Evolutionary conservation across 129 eudicot species (phyloP), one percentile per base, ranked within the genome.

Genomic region (Helianthus annuus): DNA sequence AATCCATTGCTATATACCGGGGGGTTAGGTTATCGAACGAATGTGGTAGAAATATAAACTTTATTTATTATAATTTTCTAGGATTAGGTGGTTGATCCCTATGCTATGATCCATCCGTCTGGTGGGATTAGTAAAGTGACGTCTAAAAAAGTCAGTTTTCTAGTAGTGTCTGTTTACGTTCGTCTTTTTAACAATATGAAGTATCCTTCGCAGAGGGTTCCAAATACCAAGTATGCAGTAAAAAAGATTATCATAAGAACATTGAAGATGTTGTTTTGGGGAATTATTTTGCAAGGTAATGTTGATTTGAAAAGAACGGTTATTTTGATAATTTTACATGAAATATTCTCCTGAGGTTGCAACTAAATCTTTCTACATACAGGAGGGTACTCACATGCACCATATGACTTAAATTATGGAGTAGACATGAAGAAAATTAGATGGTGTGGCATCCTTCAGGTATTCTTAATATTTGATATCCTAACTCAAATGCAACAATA

Each of bases 371-470:
- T 10, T 48, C 54, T 8, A 48, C 59, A 12, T 72, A 60, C 84
- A 86, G 96, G 96, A 76, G 96, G 96, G 61, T 90, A 90, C 66
- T 90, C 93, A 40, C 93, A 90, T 76, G 92, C 90, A 52, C 93
- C 93, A 13, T 69, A 80, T 79, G 85, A 80, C 1, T 66, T 90
- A 71, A 55, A 68, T 13, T 90, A 87, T 58, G 93, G 93, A 48
- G 81, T 90, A 65, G 93, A 90, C 81, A 82, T 90, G 85, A 84
- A 90, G 71, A 22, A 70, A 12, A 87, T 90, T 57, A 70, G 96
- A 76, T 90, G 92, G 96, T 90, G 83, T 65, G 96, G 96, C 45
- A 90, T 90, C 64, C 96, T 90, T 76, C 96, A 90, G 96, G 92
- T 90, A 76, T 42, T 39, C 45, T 5, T 39, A 39, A 6, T 38